These are phyloP conservation scores for Verticillium nonalfalfae DNA, from an alignment of 2,329 filamentous ascomycete species.

Conservation along the genomic window DNA sequence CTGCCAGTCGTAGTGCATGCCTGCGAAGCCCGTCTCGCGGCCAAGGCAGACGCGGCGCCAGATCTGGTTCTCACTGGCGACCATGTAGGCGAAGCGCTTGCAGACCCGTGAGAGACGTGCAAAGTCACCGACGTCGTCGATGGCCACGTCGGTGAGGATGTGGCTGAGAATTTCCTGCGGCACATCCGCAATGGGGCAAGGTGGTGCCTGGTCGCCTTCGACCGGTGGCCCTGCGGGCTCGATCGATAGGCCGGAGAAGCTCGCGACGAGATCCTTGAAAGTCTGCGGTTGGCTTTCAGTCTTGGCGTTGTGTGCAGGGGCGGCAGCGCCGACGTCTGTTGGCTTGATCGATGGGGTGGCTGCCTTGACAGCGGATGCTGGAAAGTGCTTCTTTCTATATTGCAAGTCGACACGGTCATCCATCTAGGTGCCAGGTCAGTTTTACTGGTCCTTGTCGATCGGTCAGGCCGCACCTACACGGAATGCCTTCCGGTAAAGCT, in stretches of 20 bases:
- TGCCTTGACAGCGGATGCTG: slow-evolving; percentile 51
- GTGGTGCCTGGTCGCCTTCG: slow-evolving; percentile 64
- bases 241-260: slow-evolving; percentile 68
- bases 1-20: slow-evolving; percentile 77
- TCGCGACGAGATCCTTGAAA: slow-evolving; percentile 63
- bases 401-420: slow-evolving; percentile 77
- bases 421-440: slow-evolving; percentile 48
- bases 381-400: slow-evolving; percentile 90
- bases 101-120: slow-evolving; percentile 73
- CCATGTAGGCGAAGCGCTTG: slow-evolving; percentile 79
- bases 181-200: slow-evolving; percentile 71
- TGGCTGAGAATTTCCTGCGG: slow-evolving; percentile 82
- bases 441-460: too few relatives aligned
- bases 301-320: slow-evolving; percentile 7
- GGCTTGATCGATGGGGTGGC: slow-evolving; percentile 9
- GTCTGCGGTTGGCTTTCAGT: slow-evolving; percentile 43
- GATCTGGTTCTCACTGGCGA: slow-evolving; percentile 75
- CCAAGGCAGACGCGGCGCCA: slow-evolving; percentile 75
- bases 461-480: slow-evolving; percentile 47
- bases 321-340: slow-evolving; percentile 17
- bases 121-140: slow-evolving; percentile 71
- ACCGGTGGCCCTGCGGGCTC: slow-evolving; percentile 59
- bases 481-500: slow-evolving; percentile 85
- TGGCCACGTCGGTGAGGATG: slow-evolving; percentile 66
- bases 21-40: slow-evolving; percentile 67